Evolutionary conservation across 495 filamentous ascomycete species (phyloP), one percentile per base, ranked within the genome.

Genomic region (Neurospora sp.): DNA sequence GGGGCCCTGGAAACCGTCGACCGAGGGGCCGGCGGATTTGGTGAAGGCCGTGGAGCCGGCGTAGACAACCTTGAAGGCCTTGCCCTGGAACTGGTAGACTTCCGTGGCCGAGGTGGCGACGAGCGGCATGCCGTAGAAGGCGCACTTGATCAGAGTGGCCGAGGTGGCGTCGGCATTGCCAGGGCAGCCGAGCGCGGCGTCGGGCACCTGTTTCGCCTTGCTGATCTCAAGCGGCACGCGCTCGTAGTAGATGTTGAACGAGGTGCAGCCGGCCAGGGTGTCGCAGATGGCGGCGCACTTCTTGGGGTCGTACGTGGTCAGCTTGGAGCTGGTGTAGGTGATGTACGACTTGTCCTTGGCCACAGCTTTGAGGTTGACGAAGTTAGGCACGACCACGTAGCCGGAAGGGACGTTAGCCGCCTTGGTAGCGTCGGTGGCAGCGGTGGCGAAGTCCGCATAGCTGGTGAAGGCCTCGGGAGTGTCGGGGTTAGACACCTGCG

Each of bases 111-210:
- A 77, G 2, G 41, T 72, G 31, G 75, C 68, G 0, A 77, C 59
- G 40, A 86, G 72, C 27, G 74, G 70, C 18, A 76, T 79, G 53
- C 84, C 84, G 83, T 84, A 88, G 73, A 85, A 84, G 27, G 82
- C 81, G 75, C 87, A 89, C 79, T 87, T 87, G 81, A 85, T 86
- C 73, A 84, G 84, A 48, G 85, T 87, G 40, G 82, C 81, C 18
- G 82, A 82, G 16, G 84, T 61, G 0, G 87, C 86, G 71, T 87
- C 81, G 46, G 76, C 76, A 78, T 83, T 85, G 71, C 74, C 79
- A 3, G 80, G 79, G 48, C 79, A 76, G 70, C 68, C 68, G 20
- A 72, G 14, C 5, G 69, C 48, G 70, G 74, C 37, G 42, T 76
- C 71, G 20, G 75, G 71, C 16, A 68, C 48, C 71, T 73, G 75